Evolutionary conservation across 768 basidiomycete species (phyloP), one percentile per base, ranked within the genome.

Genomic region (Candolleomyces eurysporus): DNA sequence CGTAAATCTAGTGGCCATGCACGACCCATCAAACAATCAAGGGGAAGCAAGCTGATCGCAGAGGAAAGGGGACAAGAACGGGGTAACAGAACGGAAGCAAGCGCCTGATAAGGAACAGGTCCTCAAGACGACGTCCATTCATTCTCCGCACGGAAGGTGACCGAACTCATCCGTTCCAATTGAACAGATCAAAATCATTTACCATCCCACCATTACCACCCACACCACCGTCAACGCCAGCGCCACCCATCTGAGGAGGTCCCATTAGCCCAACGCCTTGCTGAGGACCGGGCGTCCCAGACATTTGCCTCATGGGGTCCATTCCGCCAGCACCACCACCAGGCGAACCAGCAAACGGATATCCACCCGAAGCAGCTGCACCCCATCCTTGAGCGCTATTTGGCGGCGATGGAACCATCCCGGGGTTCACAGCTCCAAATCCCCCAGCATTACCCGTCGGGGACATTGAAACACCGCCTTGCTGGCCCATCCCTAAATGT

Each of bases 171-270:
- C 76, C 75, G 65, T 73, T 77, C 83, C 86, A 88, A 68, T 83
- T 84, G 70, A 86, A 84, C 63, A 85, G 72, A 63, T 86, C 85
- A 65, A 84, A 82, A 59, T 87, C 86, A 66, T 69, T 76, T 57
- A 73, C 58, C 42, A 78, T 75, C 58, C 74, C 70, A 67, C 75
- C 76, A 67, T 36, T 36, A 36, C 36, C 36, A 36, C 36, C 36
- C 11, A 17, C 54, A 9, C 48, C 56, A 13, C 31, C 56, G 55
- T 84, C 83, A 66, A 69, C 69, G 59, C 74, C 71, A 60, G 78
- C 75, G 58, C 69, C 73, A 63, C 16, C 22, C 57, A 77, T 76
- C 67, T 78, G 76, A 72, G 78, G 78, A 54, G 65, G 67, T 56
- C 69, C 68, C 63, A 67, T 68, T 39, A 56, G 39, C 16, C 52